phyloP scores from a whole-genome alignment of 257 asterid genomes.

The Solanum piurae region DNA sequence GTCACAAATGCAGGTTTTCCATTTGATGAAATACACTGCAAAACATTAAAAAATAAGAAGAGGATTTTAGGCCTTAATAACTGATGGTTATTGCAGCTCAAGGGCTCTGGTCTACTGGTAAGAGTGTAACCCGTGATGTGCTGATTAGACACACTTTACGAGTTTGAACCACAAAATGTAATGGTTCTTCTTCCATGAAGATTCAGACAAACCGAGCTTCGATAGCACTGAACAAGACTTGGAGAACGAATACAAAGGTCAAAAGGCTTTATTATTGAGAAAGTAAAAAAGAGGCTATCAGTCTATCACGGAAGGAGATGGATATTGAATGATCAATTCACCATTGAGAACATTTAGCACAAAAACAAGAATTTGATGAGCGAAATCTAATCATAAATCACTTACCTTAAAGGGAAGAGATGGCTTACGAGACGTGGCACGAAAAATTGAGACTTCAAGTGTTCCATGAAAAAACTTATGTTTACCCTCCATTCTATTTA shows the following conservation, averaged over 20 bases:
- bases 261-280: neutral
- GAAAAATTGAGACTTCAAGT: slow-evolving; percentile 77
- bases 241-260: neutral
- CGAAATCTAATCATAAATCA: neutral
- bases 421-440: slow-evolving; percentile 38
- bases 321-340: neutral
- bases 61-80: neutral
- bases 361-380: neutral
- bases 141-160: neutral
- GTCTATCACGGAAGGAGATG: neutral
- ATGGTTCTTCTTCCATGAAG: neutral
- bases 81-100: neutral
- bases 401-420: slow-evolving; percentile 44
- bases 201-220: neutral
- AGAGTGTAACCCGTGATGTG: neutral
- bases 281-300: neutral
- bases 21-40: slow-evolving; percentile 49
- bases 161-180: neutral
- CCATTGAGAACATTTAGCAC: neutral
- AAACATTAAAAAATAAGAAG: neutral
- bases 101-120: neutral
- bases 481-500: slow-evolving; percentile 34
- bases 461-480: slow-evolving; percentile 71
- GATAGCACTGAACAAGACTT: neutral
- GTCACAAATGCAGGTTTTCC: slow-evolving; percentile 57